Percentiles rank a stretch among this genome's conserved stretches.
These are phyloP conservation scores for Vanrija humicola DNA, from an alignment of 1,284 basidiomycete species.

Conservation along the genomic window DNA sequence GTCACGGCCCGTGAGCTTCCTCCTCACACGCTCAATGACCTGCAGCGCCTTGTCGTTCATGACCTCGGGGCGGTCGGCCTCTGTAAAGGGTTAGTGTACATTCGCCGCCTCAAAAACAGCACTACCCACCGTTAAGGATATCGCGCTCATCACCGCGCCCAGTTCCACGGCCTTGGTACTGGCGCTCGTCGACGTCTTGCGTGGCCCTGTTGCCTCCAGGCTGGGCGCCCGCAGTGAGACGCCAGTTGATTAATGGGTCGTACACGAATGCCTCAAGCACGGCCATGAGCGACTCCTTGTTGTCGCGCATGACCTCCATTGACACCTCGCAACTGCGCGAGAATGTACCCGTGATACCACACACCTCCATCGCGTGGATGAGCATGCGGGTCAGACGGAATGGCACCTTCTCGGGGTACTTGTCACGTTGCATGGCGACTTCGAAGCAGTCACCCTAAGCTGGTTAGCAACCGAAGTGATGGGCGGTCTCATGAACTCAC, in stretches of 20 bases:
- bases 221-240: slow-evolving; percentile 49
- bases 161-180: slow-evolving; percentile 10
- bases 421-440: slow-evolving; percentile 91
- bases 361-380: slow-evolving; percentile 99
- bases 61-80: slow-evolving; percentile 62
- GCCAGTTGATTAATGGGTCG: slow-evolving; percentile 59
- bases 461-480: not conserved
- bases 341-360: slow-evolving; percentile 97
- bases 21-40: slow-evolving; percentile 87
- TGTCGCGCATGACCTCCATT: slow-evolving; percentile 92
- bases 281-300: slow-evolving; percentile 97
- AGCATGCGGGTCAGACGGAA: slow-evolving; percentile 98
- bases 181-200: slow-evolving; percentile 21
- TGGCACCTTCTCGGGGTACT: slow-evolving; percentile 98
- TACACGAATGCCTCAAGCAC: slow-evolving; percentile 80
- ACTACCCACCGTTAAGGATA: slow-evolving; percentile 41
- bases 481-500: slow-evolving; percentile 29
- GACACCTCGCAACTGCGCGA: slow-evolving; percentile 93
- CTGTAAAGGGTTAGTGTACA: slow-evolving; percentile 12
- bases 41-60: slow-evolving; percentile 83
- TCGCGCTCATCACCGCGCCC: slow-evolving; percentile 49
- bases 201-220: slow-evolving; percentile 35
- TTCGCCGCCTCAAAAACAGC: slow-evolving; percentile 3
- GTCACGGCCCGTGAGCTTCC: slow-evolving; percentile 88
- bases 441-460: slow-evolving; percentile 80